Conservation (phyloP, 2,329 filamentous ascomycete genomes). For the Thielaviopsis populi region DNA sequence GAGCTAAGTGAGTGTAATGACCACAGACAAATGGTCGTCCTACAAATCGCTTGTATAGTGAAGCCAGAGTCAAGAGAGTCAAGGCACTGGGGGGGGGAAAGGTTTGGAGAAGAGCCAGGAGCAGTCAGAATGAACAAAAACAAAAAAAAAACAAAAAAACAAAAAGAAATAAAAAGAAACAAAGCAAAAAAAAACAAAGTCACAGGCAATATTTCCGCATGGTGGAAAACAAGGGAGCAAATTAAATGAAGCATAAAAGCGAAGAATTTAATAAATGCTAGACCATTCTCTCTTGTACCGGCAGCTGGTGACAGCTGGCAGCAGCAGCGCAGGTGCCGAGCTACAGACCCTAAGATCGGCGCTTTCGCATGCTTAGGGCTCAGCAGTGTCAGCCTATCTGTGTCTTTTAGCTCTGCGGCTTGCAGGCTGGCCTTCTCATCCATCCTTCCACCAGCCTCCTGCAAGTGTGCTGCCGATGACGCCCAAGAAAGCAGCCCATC, state of each 20-base stretch:
- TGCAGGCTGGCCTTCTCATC: neutral
- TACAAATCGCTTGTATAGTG: neutral
- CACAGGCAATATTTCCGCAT: neutral
- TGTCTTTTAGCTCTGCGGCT: neutral
- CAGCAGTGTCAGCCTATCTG: neutral
- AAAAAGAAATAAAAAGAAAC: neutral
- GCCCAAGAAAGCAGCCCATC: neutral
- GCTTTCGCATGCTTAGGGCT: neutral
- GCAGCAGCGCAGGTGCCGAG: neutral
- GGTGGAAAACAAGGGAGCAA: neutral
- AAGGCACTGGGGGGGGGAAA: no score
- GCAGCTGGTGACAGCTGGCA: neutral
- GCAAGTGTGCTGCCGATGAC: neutral
- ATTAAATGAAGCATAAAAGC: slow-evolving; percentile 6
- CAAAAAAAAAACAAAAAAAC: neutral
- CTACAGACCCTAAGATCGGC: neutral
- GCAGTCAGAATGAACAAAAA: neutral
- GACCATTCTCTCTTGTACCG: neutral
- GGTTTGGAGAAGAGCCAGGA: neutral
- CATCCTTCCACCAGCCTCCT: neutral
- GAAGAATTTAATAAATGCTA: neutral
- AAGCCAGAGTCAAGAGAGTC: no score
- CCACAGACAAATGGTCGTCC: neutral
- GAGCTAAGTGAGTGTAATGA: neutral
- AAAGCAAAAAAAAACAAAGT: neutral